Percentiles rank a stretch among this genome's conserved stretches.
phyloP scores from a whole-genome alignment of 1,284 basidiomycete species.

The Bjerkandera adusta region DNA sequence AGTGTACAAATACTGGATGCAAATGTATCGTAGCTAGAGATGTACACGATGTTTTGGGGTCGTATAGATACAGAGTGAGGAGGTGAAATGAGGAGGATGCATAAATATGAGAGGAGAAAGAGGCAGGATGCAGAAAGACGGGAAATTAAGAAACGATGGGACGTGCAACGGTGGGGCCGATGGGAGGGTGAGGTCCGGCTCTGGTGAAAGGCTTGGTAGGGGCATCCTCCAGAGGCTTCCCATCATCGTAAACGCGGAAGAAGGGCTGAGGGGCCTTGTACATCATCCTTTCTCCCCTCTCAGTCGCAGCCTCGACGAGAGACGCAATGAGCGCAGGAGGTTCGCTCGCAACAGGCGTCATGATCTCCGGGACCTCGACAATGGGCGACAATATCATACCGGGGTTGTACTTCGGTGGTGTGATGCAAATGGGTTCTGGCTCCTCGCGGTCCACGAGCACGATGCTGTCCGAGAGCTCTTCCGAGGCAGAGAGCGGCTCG shows the following conservation, averaged over 20 bases:
- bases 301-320: too few species aligned
- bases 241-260: not conserved
- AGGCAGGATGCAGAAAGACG: too few species aligned
- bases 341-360: not conserved
- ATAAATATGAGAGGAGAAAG: not conserved
- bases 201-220: not conserved
- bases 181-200: not conserved
- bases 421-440: not conserved
- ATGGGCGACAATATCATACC: not conserved
- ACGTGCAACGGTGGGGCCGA: too few species aligned
- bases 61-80: not conserved
- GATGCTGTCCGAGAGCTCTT: not conserved
- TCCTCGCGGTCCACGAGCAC: not conserved
- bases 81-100: not conserved
- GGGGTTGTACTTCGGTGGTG: not conserved
- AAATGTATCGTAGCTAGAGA: slow-evolving; percentile 2
- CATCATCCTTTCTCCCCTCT: too few species aligned
- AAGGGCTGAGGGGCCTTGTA: not conserved
- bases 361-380: not conserved
- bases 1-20: slow-evolving; percentile 7
- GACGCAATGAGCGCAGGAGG: not conserved
- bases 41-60: too few species aligned
- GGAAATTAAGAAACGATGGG: too few species aligned
- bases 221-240: not conserved
- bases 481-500: not conserved